Conservation (phyloP, 768 basidiomycete genomes). For the Termitomyces heimii region DNA sequence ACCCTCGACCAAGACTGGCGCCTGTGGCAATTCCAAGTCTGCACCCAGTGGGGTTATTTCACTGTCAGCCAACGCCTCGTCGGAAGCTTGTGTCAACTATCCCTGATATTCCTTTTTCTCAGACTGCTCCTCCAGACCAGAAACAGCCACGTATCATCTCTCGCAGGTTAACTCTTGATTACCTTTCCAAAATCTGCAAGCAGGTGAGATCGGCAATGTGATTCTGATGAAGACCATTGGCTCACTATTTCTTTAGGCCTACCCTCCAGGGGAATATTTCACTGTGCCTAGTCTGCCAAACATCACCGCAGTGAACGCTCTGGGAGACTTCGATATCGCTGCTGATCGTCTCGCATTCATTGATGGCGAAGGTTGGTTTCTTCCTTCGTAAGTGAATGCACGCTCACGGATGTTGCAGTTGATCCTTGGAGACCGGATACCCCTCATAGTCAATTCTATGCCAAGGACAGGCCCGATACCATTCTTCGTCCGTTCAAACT, state of each 20-base stretch:
- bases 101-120: neutral
- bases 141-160: conserved; percentile 75
- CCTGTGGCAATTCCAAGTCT: conserved; percentile 87
- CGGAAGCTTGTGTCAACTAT: neutral
- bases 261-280: conserved; percentile 72
- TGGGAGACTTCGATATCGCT: conserved; percentile 83
- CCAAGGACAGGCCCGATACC: conserved; percentile 64
- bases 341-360: conserved; percentile 83
- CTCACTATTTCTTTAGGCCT: conserved; percentile 42
- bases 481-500: conserved; percentile 76
- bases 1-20: conserved; percentile 75
- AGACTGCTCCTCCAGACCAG: conserved; percentile 75
- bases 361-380: conserved; percentile 65
- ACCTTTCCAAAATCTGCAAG: conserved; percentile 61
- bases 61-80: conserved; percentile 37
- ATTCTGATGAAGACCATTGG: neutral
- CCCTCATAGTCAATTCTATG: conserved; percentile 67
- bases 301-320: conserved; percentile 71
- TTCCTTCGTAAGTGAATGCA: neutral
- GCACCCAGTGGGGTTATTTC: conserved; percentile 96
- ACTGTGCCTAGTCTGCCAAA: conserved; percentile 70
- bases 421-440: conserved; percentile 91
- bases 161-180: conserved; percentile 64
- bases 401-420: conserved; percentile 31
- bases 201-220: conserved; percentile 30